Evolutionary conservation across 768 basidiomycete species (phyloP).

Genomic region (Multifurca ochricompacta): DNA sequence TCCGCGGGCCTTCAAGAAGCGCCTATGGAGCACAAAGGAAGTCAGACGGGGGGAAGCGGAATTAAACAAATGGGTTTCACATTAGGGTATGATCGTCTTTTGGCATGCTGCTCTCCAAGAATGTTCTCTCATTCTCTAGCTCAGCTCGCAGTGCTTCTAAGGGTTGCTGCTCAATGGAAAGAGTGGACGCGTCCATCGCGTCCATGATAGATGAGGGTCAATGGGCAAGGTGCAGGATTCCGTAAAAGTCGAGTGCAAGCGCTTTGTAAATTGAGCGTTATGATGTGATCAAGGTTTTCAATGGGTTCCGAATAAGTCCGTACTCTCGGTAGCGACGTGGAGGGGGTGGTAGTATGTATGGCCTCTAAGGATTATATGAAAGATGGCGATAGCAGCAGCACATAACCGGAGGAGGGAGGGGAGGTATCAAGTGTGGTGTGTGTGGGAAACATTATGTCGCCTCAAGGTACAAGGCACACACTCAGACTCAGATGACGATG

Average conservation of each 20-base stretch:
- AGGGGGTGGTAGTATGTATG: not conserved
- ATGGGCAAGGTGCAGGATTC: not conserved
- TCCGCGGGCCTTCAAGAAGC: slow-evolving; percentile 70
- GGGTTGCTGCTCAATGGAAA: slow-evolving; percentile 7
- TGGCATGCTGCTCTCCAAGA: slow-evolving; percentile 4
- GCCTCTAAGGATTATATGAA: not conserved
- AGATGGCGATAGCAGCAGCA: too few relatives aligned
- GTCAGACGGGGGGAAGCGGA: not conserved
- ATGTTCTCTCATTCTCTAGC: slow-evolving; percentile 8
- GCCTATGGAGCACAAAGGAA: slow-evolving; percentile 32
- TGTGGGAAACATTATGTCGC: too few relatives aligned
- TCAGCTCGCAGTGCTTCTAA: slow-evolving; percentile 7
- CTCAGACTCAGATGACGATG: not conserved
- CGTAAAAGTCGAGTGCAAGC: not conserved
- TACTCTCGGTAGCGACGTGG: too few relatives aligned
- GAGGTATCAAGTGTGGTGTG: too few relatives aligned
- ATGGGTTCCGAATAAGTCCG: too few relatives aligned
- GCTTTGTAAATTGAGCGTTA: not conserved
- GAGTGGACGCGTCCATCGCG: slow-evolving; percentile 1
- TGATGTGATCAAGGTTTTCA: too few relatives aligned
- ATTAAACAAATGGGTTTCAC: not conserved
- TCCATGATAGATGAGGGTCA: slow-evolving; percentile 14
- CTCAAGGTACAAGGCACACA: not conserved
- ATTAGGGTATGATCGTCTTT: slow-evolving; percentile 15
- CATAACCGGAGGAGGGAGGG: too few relatives aligned